Evolutionary conservation across 768 basidiomycete genomes (phyloP).

Genomic region (Leccinum broughii): DNA sequence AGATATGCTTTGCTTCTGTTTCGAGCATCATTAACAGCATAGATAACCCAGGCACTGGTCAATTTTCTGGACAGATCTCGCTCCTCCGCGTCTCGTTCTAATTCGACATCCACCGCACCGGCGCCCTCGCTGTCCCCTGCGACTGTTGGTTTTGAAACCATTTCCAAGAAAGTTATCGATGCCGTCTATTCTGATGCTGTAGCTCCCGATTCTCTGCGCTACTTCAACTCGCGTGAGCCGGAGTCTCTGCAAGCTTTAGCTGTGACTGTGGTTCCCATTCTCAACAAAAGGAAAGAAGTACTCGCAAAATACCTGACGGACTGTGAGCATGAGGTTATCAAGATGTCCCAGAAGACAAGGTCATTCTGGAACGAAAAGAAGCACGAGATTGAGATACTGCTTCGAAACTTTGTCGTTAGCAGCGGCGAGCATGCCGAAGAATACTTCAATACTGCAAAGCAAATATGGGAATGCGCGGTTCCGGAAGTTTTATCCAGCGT

Average conservation of each 20-base stretch:
- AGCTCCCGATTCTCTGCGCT: slow-evolving; percentile 61
- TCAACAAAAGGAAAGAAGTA: slow-evolving; percentile 50
- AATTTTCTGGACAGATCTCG: slow-evolving; percentile 85
- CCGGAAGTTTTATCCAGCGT: slow-evolving; percentile 47
- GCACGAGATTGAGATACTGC: slow-evolving; percentile 41
- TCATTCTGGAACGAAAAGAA: slow-evolving; percentile 62
- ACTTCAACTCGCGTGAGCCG: slow-evolving; percentile 58
- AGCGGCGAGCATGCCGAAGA: slow-evolving; percentile 43
- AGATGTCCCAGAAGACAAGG: slow-evolving; percentile 62
- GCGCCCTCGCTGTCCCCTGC: slow-evolving; percentile 79
- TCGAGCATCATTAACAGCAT: background rate
- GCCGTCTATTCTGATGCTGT: slow-evolving; percentile 63
- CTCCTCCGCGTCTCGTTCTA: slow-evolving; percentile 62
- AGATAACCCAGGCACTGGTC: slow-evolving; percentile 56
- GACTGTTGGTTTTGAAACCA: slow-evolving; percentile 63
- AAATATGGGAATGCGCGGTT: slow-evolving; percentile 54
- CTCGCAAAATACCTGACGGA: slow-evolving; percentile 53
- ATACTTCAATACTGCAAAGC: slow-evolving; percentile 51
- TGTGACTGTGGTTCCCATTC: slow-evolving; percentile 37
- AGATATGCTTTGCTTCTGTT: background rate
- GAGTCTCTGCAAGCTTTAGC: slow-evolving; percentile 52
- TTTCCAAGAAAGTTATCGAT: slow-evolving; percentile 36
- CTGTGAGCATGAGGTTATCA: slow-evolving; percentile 46
- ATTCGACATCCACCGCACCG: slow-evolving; percentile 70
- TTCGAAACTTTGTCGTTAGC: slow-evolving; percentile 50